Base-by-base conservation (phyloP, 768 basidiomycete species). In the Coprinellus micaceus region DNA sequence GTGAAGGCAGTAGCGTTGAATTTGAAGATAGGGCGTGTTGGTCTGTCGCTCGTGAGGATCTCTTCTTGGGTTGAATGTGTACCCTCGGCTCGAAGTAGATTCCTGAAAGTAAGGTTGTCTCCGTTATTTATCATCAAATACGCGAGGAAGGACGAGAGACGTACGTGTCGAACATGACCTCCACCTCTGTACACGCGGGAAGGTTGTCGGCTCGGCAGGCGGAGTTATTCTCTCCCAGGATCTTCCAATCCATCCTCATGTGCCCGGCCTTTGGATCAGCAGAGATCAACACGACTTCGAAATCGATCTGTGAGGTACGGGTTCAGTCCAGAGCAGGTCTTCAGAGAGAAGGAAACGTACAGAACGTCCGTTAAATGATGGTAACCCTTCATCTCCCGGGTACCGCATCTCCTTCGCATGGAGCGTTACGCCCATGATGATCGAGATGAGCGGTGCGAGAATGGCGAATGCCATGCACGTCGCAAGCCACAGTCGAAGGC, bases 81-180 rank as follows among this genome's bases (percentile, higher is more conserved):
- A 26, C 58, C 59, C 9, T 40, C 54, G 2, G 46, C 33, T 2
- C 54, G 41, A 10, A 64, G 54, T 2, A 63, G 54, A 49, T 64
- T 67, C 24, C 62, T 64, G 25, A 12, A n/a, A n/a, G n/a, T n/a
- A n/a, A n/a, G n/a, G n/a, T n/a, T n/a, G n/a, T n/a, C n/a, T n/a
- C n/a, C n/a, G n/a, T n/a, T n/a, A n/a, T n/a, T n/a, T n/a, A n/a
- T n/a, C n/a, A n/a, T n/a, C n/a, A n/a, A n/a, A n/a, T n/a, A n/a
- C n/a, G n/a, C n/a, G n/a, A n/a, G n/a, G 4, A 40, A 33, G 22
- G 15, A 5, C 1, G 9, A 21, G 9, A 39, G 22, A 39, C 60
- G 4, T 46, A 66, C 65, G 58, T 61, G 50, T 65, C 67, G 41
- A 66, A 66, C 36, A 61, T 66, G 1, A 67, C 54, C 44, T 66